Evolutionary conservation across 2,329 filamentous ascomycete species (phyloP).

Genomic region (Lecanicillium sp.): DNA sequence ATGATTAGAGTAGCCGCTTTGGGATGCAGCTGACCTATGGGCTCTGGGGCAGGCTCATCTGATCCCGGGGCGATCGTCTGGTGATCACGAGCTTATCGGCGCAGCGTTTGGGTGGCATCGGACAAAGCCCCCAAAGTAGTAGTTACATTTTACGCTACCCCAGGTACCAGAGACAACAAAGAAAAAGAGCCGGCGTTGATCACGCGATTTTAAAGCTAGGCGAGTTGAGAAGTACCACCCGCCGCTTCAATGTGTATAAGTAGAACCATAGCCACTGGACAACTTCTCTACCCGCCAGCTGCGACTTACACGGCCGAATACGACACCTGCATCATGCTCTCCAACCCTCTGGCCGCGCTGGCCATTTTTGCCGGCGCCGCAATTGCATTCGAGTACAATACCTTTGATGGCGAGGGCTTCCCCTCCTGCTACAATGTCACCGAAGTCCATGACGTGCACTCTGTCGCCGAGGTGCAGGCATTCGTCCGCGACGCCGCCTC

Average conservation of each 20-base stretch:
- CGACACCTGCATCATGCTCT: neutral
- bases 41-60: neutral
- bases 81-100: neutral
- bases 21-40: neutral
- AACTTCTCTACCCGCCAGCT: neutral
- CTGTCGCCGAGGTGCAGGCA: conserved; percentile 36
- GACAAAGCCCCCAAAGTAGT: neutral
- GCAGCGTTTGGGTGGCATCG: neutral
- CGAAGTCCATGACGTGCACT: conserved; percentile 37
- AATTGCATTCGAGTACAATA: conserved; percentile 33
- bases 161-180: no score
- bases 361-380: neutral
- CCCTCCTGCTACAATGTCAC: conserved; percentile 42
- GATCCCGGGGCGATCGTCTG: neutral
- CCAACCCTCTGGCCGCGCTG: neutral
- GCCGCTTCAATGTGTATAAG: no score
- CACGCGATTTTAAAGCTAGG: no score
- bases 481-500: conserved; percentile 36
- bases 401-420: conserved; percentile 44
- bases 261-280: no score
- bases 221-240: no score
- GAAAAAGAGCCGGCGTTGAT: no score
- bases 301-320: neutral
- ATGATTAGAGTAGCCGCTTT: neutral
- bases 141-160: neutral